Evolutionary conservation across 2,329 filamentous ascomycete genomes (phyloP).

Genomic region (Penicillium occitanis): DNA sequence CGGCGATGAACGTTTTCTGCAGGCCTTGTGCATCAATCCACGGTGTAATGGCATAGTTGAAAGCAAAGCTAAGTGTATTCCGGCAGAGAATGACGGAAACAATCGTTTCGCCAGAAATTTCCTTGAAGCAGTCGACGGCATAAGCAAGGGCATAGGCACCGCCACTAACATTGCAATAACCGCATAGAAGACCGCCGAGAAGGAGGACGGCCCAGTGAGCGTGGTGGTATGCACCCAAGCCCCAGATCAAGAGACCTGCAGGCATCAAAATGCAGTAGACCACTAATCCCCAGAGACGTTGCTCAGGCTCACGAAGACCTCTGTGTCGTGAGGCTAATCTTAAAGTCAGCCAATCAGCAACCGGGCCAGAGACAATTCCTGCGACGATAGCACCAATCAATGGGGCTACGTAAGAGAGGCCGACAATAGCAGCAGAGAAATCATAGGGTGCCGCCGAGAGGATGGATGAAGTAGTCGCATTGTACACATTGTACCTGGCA

Average conservation of each 20-base stretch:
- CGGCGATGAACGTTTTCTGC: constrained; percentile 48
- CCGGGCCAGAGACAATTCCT: constrained; percentile 23
- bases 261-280: constrained; percentile 21
- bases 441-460: constrained; percentile 31
- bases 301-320: constrained; percentile 31
- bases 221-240: constrained; percentile 50
- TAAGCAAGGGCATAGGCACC: constrained; percentile 48
- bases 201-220: constrained; percentile 54
- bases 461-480: constrained; percentile 33
- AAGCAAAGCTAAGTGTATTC: constrained; percentile 38
- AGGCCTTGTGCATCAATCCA: constrained; percentile 46
- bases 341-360: constrained; percentile 29
- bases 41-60: constrained; percentile 53
- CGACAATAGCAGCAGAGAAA: constrained; percentile 30
- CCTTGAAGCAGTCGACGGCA: constrained; percentile 52
- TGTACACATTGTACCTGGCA: constrained; percentile 35
- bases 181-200: constrained; percentile 51
- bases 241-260: constrained; percentile 27
- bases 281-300: constrained; percentile 27
- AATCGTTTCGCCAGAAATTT: constrained; percentile 51
- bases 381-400: constrained; percentile 28
- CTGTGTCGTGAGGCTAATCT: constrained; percentile 26
- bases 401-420: constrained; percentile 29
- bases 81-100: constrained; percentile 52
- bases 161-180: constrained; percentile 46